Conservation (phyloP, 208 protist species). For the Leishmania mexicana region DNA sequence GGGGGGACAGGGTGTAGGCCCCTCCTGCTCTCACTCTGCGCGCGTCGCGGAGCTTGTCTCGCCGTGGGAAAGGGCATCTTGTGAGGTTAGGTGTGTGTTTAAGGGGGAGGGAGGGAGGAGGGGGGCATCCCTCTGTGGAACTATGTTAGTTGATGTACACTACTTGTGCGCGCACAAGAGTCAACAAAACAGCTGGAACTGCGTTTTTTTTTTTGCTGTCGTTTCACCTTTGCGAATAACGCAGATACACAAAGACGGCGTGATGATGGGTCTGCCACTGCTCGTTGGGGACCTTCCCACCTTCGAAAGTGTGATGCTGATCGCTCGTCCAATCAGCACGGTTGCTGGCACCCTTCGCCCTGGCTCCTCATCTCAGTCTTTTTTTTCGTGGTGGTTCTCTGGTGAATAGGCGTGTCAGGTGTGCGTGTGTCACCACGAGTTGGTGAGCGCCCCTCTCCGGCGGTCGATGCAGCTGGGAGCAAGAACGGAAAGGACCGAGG, state of each 20-base stretch:
- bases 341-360: background rate
- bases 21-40: background rate
- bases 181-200: background rate
- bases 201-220: background rate
- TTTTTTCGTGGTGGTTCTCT: background rate
- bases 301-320: too few species aligned
- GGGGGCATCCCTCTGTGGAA: background rate
- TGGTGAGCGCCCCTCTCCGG: background rate
- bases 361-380: background rate
- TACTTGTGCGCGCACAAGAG: background rate
- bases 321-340: background rate
- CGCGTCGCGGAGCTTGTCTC: background rate
- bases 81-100: background rate
- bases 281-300: too few species aligned
- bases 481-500: background rate
- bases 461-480: background rate
- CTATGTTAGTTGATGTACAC: background rate
- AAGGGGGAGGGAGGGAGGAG: background rate
- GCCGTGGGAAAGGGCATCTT: background rate
- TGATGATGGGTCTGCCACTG: background rate
- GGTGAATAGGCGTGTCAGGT: background rate
- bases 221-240: background rate
- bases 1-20: too few species aligned
- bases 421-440: background rate
- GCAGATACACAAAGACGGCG: background rate